Evolutionary conservation across 768 basidiomycete species (phyloP), one percentile per base, ranked within the genome.

Genomic region (Tulasnella sp.): DNA sequence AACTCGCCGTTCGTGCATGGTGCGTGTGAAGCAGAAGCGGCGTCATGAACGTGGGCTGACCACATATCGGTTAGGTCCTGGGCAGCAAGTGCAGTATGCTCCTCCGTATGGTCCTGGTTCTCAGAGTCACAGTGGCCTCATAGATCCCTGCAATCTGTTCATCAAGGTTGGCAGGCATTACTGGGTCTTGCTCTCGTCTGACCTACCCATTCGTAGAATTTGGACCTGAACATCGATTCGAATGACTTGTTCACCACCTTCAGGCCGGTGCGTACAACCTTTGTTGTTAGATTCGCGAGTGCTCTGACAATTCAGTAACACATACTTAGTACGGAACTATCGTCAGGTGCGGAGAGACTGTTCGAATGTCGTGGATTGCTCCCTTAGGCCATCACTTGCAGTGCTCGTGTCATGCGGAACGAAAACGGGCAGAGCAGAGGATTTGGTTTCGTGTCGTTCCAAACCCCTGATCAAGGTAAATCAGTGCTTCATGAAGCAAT

Each of bases 371-470:
- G 21, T 51, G n/a, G 29, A 2, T 25, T 14, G 8, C n/a, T 14
- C 32, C 37, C 12, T 23, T 27, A 11, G 53, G 59, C 25, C 55
- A 40, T 48, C 32, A 4, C 41, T 34, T 19, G n/a, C 53, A 89
- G 88, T 70, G 91, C 91, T 42, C 83, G 90, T 58, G 89, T 93
- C 39, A 92, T 93, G 91, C 80, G 86, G 21, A 88, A 86, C 63
- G 89, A 92, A 65, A 70, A 61, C 58, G 84, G 86, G 32, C 81
- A 83, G 49, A 83, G 84, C 69, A 82, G 86, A 62, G 84, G 90
- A 8, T 94, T 93, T 66, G 91, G 91, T 27, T 94, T 93, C 64
- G 91, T 93, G 40, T 88, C 86, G 2, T 93, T 73, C 69, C 85
- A 89, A 66, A 77, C 79, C 7, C 85, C 89, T 19, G 81, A 84